A percentile compares a stretch with the other conserved stretches of the same genome.
These are phyloP conservation scores for Batkoa obscura DNA, from an alignment of 371 early-diverging fungal species.

Conservation along the genomic window DNA sequence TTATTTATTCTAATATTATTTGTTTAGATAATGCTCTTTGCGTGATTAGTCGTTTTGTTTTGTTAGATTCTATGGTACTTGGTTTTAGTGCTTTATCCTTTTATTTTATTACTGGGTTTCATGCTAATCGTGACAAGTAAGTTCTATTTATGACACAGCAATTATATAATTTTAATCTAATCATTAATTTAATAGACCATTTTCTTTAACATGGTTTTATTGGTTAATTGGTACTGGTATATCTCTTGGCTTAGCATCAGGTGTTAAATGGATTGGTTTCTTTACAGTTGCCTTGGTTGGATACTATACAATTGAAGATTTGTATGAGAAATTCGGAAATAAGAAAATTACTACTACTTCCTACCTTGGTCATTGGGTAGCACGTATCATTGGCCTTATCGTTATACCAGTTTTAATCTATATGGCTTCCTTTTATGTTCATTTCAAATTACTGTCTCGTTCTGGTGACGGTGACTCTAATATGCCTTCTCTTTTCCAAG, in stretches of 20 bases:
- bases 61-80: constrained; percentile 95
- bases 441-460: constrained; percentile 77
- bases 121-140: constrained; percentile 46
- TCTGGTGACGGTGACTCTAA: constrained; percentile 92
- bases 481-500: constrained; percentile 98
- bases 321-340: constrained; percentile 87
- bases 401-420: constrained; percentile 77
- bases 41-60: constrained; percentile 86
- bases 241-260: constrained; percentile 76
- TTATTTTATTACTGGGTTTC: constrained; percentile 54
- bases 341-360: constrained; percentile 38
- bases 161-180: background rate
- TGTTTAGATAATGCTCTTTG: constrained; percentile 59
- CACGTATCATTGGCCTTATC: constrained; percentile 65
- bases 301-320: constrained; percentile 75
- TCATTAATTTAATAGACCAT: constrained; percentile 27
- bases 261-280: constrained; percentile 99
- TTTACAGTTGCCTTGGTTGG: constrained; percentile 92
- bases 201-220: constrained; percentile 65
- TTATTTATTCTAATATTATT: background rate
- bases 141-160: constrained; percentile 10
- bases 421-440: constrained; percentile 68
- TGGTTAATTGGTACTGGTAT: constrained; percentile 81
- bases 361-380: constrained; percentile 59
- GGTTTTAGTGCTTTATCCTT: constrained; percentile 77